Evolutionary conservation across 202 grass and related monocot genomes (phyloP).

Genomic region (Schoenoplectus triqueter): DNA sequence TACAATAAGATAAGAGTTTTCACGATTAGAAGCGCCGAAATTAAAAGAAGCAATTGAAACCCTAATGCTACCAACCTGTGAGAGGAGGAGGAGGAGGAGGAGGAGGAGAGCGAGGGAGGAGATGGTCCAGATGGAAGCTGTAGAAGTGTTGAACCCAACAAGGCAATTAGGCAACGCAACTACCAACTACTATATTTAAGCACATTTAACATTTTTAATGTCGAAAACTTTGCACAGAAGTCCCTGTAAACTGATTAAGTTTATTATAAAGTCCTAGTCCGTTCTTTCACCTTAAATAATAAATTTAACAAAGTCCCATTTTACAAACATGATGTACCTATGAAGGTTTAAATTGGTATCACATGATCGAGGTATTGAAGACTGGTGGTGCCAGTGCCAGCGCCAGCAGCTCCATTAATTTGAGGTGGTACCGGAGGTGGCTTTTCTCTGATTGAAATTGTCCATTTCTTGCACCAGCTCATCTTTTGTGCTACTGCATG

Average conservation of each 20-base stretch:
- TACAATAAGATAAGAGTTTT: background rate
- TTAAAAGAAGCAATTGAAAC: background rate
- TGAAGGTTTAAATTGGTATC: background rate
- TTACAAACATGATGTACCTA: background rate
- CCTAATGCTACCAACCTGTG: background rate
- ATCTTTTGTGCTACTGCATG: slow-evolving; percentile 82
- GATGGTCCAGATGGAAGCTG: background rate
- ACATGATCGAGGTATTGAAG: slow-evolving; percentile 84
- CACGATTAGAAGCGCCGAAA: background rate
- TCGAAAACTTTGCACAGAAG: background rate
- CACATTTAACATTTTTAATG: too few relatives aligned
- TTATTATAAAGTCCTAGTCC: background rate
- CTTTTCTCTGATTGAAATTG: slow-evolving; percentile 75
- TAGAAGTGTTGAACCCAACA: background rate
- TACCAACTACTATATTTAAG: too few relatives aligned
- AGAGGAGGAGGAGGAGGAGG: background rate
- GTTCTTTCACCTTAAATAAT: background rate
- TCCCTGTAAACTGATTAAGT: background rate
- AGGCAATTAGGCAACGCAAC: too few relatives aligned
- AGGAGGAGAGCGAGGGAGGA: too few relatives aligned
- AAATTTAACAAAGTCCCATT: background rate
- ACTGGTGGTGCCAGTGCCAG: slow-evolving; percentile 34
- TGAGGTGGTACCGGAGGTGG: slow-evolving; percentile 32
- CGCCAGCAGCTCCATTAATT: slow-evolving; percentile 34
- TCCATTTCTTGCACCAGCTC: slow-evolving; percentile 81